A percentile compares a stretch with the other conserved stretches of the same genome.
Evolutionary conservation across 257 asterid genomes (phyloP).

Genomic region (Scutellaria minor): DNA sequence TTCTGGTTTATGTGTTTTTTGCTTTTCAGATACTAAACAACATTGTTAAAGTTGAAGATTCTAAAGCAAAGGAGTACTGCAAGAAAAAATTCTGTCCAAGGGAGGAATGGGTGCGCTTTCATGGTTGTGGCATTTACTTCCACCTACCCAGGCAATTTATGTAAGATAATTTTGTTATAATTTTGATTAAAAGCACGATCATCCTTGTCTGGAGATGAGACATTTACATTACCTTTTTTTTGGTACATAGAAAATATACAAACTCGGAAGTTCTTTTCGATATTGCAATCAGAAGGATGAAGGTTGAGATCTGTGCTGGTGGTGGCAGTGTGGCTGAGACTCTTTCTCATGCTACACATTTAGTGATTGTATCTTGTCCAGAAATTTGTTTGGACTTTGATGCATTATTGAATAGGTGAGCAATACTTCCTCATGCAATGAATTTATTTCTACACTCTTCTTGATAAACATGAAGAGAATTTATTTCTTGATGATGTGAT

Average conservation of each 20-base stretch:
- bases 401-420: slow-evolving; percentile 62
- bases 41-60: slow-evolving; percentile 48
- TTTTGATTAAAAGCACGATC: slow-evolving; percentile 20
- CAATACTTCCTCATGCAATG: slow-evolving; percentile 1
- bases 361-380: slow-evolving; percentile 60
- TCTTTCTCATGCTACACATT: slow-evolving; percentile 77
- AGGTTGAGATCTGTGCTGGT: slow-evolving; percentile 65
- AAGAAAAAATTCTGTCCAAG: slow-evolving; percentile 76
- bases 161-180: slow-evolving; percentile 50
- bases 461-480: neutral
- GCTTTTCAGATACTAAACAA: slow-evolving; percentile 64
- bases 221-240: slow-evolving; percentile 28
- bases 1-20: slow-evolving; percentile 32
- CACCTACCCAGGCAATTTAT: slow-evolving; percentile 51
- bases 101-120: slow-evolving; percentile 84
- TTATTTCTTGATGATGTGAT: slow-evolving; percentile 1
- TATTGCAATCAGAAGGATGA: slow-evolving; percentile 78
- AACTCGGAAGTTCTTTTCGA: slow-evolving; percentile 63
- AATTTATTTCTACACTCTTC: neutral
- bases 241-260: slow-evolving; percentile 46
- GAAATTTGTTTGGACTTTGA: slow-evolving; percentile 52
- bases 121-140: slow-evolving; percentile 76
- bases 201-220: slow-evolving; percentile 29
- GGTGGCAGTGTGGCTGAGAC: slow-evolving; percentile 72
- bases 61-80: slow-evolving; percentile 58